Evolutionary conservation across 2,329 filamentous ascomycete genomes (phyloP), one percentile per base, ranked within the genome.

Genomic region (Exophiala bonariae): DNA sequence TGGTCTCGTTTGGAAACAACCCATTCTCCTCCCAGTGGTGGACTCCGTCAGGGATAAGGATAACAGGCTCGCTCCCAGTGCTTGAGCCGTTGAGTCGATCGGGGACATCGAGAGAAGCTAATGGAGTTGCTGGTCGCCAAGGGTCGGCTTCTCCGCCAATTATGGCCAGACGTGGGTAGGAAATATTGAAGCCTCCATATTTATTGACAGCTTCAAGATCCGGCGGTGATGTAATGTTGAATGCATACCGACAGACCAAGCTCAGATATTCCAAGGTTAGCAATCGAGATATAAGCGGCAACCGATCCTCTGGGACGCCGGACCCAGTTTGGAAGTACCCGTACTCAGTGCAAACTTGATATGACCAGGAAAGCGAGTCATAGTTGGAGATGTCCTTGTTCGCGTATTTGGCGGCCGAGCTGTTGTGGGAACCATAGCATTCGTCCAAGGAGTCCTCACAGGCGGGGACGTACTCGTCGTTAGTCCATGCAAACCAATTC

Each of bases 81-180:
- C 78, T 86, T 11, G 56, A 53, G 20, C 47, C 26, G 37, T 56
- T 59, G 17, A 71, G 66, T 16, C 86, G 73, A 22, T 73, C 68
- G 0, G 75, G 72, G 1, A 82, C 76, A 1, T 73, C 78, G 11
- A 59, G 41, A n/a, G 81, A 77, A 1, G 82, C 83, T 40, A 92
- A 83, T 1, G 86, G 81, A 0, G 84, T 86, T 0, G 86, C 86
- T 0, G 82, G 80, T 14, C 85, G 79, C 89, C 89, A 95, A 0
- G 89, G 88, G 61, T 95, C 89, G 46, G 81, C 80, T 53, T 87
- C 79, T 20, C 89, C 89, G 52, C 90, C 88, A 31, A 95, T 73
- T 38, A 87, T 78, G 2, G 89, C 89, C 1, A 95, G 78, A 2
- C 89, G 83, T 1, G 84, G 79, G 62, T 89, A 90, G 36, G 79